Conservation (phyloP, 805 yeast species). For the Kodamaea neixiangensis region DNA sequence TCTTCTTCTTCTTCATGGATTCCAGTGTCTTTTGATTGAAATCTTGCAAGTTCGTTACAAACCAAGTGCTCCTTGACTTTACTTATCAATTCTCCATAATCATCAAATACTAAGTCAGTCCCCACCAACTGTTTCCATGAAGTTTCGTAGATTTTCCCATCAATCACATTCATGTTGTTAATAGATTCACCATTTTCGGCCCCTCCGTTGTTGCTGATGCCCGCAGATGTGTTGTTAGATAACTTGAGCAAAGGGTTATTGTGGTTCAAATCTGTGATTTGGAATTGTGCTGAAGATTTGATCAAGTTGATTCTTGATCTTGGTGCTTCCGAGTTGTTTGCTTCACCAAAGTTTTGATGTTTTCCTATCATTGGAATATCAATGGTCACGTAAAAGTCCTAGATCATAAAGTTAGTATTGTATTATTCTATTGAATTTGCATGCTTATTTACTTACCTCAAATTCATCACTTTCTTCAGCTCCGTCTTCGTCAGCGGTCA, state of each 20-base stretch:
- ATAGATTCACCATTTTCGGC: slow-evolving; percentile 19
- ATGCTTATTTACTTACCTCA: slow-evolving; percentile 26
- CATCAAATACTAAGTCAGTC: slow-evolving; percentile 55
- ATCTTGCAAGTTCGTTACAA: slow-evolving; percentile 28
- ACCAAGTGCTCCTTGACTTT: slow-evolving; percentile 41
- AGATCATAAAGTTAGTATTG: slow-evolving; percentile 10
- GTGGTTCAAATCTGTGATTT: slow-evolving; percentile 35
- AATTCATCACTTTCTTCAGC: slow-evolving; percentile 24
- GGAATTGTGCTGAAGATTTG: slow-evolving; percentile 43
- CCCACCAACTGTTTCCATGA: slow-evolving; percentile 79
- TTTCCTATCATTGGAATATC: slow-evolving; percentile 30
- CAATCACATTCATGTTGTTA: slow-evolving; percentile 34
- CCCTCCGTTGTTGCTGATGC: neutral
- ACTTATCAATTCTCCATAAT: slow-evolving; percentile 42
- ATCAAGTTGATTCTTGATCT: slow-evolving; percentile 28
- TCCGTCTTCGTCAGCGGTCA: slow-evolving; percentile 8
- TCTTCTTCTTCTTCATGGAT: slow-evolving; percentile 21
- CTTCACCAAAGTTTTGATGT: slow-evolving; percentile 13
- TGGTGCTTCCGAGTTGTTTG: slow-evolving; percentile 13
- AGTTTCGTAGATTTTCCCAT: slow-evolving; percentile 64
- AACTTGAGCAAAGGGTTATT: slow-evolving; percentile 38
- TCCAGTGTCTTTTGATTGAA: slow-evolving; percentile 17
- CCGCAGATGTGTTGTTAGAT: slow-evolving; percentile 27
- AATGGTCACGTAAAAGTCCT: slow-evolving; percentile 38
- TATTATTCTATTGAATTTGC: slow-evolving; percentile 8